Conservation (phyloP, 345 rosid species). For the Orychophragmus violaceus region DNA sequence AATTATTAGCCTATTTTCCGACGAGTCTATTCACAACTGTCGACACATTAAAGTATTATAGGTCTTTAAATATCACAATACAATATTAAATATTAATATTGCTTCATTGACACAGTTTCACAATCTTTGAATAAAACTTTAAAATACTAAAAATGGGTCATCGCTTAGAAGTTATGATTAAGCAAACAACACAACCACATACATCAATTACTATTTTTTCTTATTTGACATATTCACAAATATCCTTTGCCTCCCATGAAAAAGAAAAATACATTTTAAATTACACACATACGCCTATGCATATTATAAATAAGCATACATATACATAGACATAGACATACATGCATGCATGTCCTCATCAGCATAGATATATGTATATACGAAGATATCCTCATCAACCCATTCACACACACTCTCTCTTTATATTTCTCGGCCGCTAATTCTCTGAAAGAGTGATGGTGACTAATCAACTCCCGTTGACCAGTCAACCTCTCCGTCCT, state of each 20-base stretch:
- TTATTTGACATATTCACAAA: background rate
- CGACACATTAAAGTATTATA: background rate
- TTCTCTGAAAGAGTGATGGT: background rate
- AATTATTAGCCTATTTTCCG: constrained; percentile 19
- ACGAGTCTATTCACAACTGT: background rate
- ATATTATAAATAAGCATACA: background rate
- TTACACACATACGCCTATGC: background rate
- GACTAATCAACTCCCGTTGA: constrained; percentile 5
- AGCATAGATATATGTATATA: background rate
- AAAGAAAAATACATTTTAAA: background rate
- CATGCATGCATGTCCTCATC: background rate
- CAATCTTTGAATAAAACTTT: background rate
- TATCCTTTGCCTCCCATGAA: background rate
- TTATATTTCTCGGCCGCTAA: constrained; percentile 1
- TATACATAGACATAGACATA: background rate
- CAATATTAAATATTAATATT: background rate
- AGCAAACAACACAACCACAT: background rate
- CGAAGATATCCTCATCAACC: background rate
- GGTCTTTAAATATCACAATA: background rate
- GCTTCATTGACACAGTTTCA: background rate
- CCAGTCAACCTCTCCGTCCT: constrained; percentile 17
- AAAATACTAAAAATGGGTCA: background rate
- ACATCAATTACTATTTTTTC: background rate
- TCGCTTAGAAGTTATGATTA: background rate
- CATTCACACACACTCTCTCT: background rate